phyloP scores from a whole-genome alignment of 257 asterid genomes.

The Lycium ferocissimum region DNA sequence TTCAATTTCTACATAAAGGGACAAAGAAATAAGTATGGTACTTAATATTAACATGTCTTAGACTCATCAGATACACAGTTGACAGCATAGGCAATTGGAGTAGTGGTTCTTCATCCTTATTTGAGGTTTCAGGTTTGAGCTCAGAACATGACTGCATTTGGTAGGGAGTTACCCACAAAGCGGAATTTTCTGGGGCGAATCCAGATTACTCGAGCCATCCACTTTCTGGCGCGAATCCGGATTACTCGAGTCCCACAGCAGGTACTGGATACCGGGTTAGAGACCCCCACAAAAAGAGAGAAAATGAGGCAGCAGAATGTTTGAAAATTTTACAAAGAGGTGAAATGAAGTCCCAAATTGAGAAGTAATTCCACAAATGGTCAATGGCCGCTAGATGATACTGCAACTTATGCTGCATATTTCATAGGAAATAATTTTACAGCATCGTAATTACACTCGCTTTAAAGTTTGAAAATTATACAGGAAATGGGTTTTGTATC shows the following conservation, averaged over 20 bases:
- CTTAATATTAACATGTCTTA: background rate
- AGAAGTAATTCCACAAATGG: background rate
- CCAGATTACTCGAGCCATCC: too few species aligned
- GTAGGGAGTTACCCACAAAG: background rate
- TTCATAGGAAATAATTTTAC: background rate
- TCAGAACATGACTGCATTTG: background rate
- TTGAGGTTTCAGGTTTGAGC: background rate
- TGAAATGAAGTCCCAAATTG: background rate
- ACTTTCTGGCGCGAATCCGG: background rate
- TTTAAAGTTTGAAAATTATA: background rate
- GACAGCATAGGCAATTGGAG: background rate
- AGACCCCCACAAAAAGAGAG: background rate
- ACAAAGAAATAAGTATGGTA: background rate
- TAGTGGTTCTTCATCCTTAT: background rate
- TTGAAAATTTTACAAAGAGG: background rate
- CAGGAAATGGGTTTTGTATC: background rate
- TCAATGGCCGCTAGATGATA: background rate
- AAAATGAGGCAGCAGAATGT: background rate
- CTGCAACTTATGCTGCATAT: conserved; percentile 10
- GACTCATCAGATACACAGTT: background rate
- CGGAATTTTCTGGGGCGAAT: background rate
- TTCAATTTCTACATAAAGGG: background rate
- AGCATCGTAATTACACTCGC: conserved; percentile 13
- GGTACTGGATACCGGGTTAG: background rate
- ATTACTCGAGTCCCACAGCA: background rate